A percentile compares a stretch with the other conserved stretches of the same genome.
Conservation (phyloP, 2,329 filamentous ascomycete species). For the Colletotrichum cereale region DNA sequence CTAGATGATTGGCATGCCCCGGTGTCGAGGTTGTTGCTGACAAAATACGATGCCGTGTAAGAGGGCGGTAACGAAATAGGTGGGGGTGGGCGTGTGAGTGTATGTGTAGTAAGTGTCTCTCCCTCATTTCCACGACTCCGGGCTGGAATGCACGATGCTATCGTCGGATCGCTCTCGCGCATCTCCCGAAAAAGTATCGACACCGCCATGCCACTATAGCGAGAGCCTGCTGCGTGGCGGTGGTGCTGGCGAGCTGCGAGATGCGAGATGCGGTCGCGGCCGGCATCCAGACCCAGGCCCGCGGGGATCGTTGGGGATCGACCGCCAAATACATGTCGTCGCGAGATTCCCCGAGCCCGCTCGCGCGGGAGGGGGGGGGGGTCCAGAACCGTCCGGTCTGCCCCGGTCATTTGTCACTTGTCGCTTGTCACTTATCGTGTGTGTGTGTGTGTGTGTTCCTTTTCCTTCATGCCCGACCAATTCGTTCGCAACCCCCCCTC, state of each 20-base stretch:
- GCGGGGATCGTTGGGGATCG: slow-evolving; percentile 8
- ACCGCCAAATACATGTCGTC: slow-evolving; percentile 7
- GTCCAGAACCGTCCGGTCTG: slow-evolving; percentile 1
- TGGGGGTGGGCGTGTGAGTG: not conserved
- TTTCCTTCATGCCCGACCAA: slow-evolving; percentile 10
- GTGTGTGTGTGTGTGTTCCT: not conserved
- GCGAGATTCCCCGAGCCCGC: slow-evolving; percentile 12
- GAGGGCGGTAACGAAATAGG: not conserved
- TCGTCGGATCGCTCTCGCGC: slow-evolving; percentile 4
- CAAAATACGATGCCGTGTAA: slow-evolving; percentile 3
- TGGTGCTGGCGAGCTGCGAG: not conserved
- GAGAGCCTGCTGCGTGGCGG: not conserved
- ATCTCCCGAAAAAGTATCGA: slow-evolving; percentile 7
- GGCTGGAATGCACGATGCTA: slow-evolving; percentile 10
- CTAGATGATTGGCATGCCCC: slow-evolving; percentile 17
- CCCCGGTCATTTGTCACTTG: slow-evolving; percentile 1
- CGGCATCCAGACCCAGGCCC: slow-evolving; percentile 13
- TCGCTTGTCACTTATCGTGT: not conserved
- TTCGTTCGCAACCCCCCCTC: not conserved
- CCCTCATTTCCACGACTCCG: not conserved
- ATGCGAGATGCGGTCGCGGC: slow-evolving; percentile 21
- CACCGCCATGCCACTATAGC: slow-evolving; percentile 10
- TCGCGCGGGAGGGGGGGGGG: too few relatives aligned
- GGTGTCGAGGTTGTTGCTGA: not conserved
- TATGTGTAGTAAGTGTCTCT: not conserved